Evolutionary conservation across 805 yeast genomes (phyloP), one percentile per base, ranked within the genome.

Genomic region (Cyberlindnera veronae): DNA sequence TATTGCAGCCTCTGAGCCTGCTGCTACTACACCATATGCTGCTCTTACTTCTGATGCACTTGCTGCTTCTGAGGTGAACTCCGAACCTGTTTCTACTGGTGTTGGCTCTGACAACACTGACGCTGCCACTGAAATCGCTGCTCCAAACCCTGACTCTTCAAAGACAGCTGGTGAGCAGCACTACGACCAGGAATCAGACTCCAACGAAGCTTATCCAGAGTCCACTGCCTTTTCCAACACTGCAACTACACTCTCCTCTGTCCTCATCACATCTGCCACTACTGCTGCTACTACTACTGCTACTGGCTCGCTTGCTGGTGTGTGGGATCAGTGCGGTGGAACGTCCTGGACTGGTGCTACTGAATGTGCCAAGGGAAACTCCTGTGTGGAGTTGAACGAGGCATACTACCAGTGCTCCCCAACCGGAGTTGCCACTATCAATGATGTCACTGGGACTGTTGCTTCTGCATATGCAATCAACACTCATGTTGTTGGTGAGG

Each of bases 381-480:
- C 34, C 20, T 58, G 61, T 45, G 34, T 34, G 18, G 36, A 48
- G 1, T 40, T 42, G 29, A 51, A 54, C 30, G 42, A 45, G 14
- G 53, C 34, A 44, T 57, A 55, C 38, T 48, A 42, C 39, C 60
- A 55, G 36, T 57, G 61, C 50, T 28, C 30, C 9, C 30, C 30
- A 28, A 28, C 30, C 9, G 30, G 30, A 14, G 30, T 28, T 16
- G 30, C 30, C 19, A 28, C 30, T n/a, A 28, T 28, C 14, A 14
- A 28, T 14, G 30, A 11, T 16, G 19, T 28, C 17, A 28, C 30
- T 6, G 30, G 30, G 12, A 28, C 30, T 5, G 18, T 16, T 28
- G 30, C 30, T n/a, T 28, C 30, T 14, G 30, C 11, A 28, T 28
- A 28, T n/a, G 30, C 30, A 6, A 28, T 28, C 12, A 28, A 16